Base-by-base conservation (phyloP, 257 asterid species). In the Solanum medicagineum region DNA sequence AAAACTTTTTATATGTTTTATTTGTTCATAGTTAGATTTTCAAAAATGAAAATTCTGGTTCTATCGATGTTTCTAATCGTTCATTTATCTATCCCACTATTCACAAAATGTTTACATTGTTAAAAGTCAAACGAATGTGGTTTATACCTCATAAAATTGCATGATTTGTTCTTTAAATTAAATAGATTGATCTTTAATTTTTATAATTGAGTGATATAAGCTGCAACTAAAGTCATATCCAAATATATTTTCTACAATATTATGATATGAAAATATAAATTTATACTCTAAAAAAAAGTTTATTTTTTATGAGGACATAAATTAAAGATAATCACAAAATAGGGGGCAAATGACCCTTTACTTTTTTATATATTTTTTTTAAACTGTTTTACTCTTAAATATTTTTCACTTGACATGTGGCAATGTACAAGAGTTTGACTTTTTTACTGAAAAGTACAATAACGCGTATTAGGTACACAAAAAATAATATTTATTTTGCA, bases 391-490 rank as follows among this genome's bases (percentile, higher is more conserved):
- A 49, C 45, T 14, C 22, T 42, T 42, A 13, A 15, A 54, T 4
- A 44, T 11, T 19, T 26, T 19, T 36, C 73, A 81, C n/a, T 65
- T 17, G 82, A 65, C 36, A 51, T 81, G 20, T 69, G 56, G 5
- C 10, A 68, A 68, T 71, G 69, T 77, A 80, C 71, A 51, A 66
- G 51, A 63, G 82, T 26, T 92, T 89, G 95, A 92, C 95, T 83
- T 87, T 5, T 57, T 20, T 59, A 22, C 11, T 60, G 55, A 81
- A 66, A 53, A 85, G 57, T 81, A 10, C 26, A 10, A 47, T 81
- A 57, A 65, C 87, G 91, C 79, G 94, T 85, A 87, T 91, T 92
- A 91, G 93, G 97, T 92, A 86, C 20, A 85, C 26, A 86, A 22
- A 77, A 7, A 0, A 6, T 14, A 10, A 68, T 53, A 81, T 5